Evolutionary conservation across 2,329 filamentous ascomycete species (phyloP), one percentile per base, ranked within the genome.

Genomic region (Sporothrix mexicana): DNA sequence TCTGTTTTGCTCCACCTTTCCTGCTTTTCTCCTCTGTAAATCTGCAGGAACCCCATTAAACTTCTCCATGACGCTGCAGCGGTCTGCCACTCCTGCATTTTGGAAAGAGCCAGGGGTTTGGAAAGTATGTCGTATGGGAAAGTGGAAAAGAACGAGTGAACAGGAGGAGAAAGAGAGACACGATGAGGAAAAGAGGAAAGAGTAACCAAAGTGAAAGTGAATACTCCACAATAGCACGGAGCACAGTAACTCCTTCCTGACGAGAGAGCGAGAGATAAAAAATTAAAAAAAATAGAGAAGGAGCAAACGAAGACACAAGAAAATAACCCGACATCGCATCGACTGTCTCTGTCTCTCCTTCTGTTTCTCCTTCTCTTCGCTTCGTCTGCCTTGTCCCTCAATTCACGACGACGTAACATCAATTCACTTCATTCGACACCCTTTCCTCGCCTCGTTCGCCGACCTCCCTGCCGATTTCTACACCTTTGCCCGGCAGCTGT

Each of bases 41-140:
- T n/a, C 57, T 62, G 59, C 59, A 64, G 36, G 59, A 64, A 23
- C n/a, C 59, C 41, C 61, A 47, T 66, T 23, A 43, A 66, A 47
- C 51, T 23, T 9, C n/a, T 25, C 30, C 9, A 7, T 47, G 61
- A 47, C 13, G 23, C 53, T 57, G 41, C 20, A 47, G 61, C 61
- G 61, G 61, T 66, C 61, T 47, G 36, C 9, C 23, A 45, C 10
- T 66, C 61, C 41, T 66, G 61, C 41, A 66, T 66, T 43, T 66
- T 10, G 61, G 66, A 47, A 68, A 68, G 66, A 68, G 47, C 66
- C 47, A 68, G 66, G 66, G 66, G 66, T 20, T 62, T 45, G 23
- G 12, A 15, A 7, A n/a, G n/a, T n/a, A n/a, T n/a, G 13, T 25
- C n/a, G n/a, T 66, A 43, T 5, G 23, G 25, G 41, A 47, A n/a